A percentile compares a stretch with the other conserved stretches of the same genome.
Conservation (phyloP, 441 rosid species). For the Adansonia madagascariensis region DNA sequence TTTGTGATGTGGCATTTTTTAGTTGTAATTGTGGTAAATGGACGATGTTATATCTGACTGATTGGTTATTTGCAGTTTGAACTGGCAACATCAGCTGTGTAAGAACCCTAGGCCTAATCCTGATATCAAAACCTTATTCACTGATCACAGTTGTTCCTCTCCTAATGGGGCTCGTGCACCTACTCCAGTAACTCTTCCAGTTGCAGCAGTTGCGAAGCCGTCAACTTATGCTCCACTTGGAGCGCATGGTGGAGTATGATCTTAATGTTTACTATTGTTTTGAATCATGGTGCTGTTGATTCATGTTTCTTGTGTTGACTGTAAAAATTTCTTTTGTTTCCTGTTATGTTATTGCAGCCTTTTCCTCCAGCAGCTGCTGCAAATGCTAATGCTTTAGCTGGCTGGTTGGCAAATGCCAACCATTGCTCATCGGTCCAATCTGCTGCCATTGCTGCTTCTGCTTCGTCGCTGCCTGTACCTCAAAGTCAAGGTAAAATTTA, state of each 20-base stretch:
- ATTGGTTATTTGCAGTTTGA: conserved; percentile 38
- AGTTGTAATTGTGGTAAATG: background rate
- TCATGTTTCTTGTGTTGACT: conserved; percentile 7
- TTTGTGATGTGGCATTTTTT: background rate
- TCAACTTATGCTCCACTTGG: conserved; percentile 37
- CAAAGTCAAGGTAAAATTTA: conserved; percentile 50
- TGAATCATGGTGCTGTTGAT: conserved; percentile 22
- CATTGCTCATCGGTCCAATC: conserved; percentile 56
- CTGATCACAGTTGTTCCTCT: conserved; percentile 41
- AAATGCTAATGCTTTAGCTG: conserved; percentile 55
- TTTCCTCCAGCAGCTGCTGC: conserved; percentile 41
- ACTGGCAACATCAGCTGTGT: conserved; percentile 52
- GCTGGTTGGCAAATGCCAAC: conserved; percentile 62
- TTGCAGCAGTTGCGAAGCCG: conserved; percentile 45
- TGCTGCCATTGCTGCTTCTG: conserved; percentile 50
- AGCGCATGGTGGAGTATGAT: conserved; percentile 39
- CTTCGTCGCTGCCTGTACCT: conserved; percentile 47
- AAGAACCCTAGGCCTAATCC: conserved; percentile 50
- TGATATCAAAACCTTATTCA: conserved; percentile 46
- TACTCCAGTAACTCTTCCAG: conserved; percentile 38
- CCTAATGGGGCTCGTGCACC: conserved; percentile 44
- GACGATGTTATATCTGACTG: conserved; percentile 8
- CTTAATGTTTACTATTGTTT: background rate
- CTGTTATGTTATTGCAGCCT: conserved; percentile 41
- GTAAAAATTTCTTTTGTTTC: conserved; percentile 2